A percentile compares a stretch with the other conserved stretches of the same genome.
These are phyloP conservation scores for Aspergillus texensis DNA, from an alignment of 2,329 filamentous ascomycete genomes.

Conservation along the genomic window DNA sequence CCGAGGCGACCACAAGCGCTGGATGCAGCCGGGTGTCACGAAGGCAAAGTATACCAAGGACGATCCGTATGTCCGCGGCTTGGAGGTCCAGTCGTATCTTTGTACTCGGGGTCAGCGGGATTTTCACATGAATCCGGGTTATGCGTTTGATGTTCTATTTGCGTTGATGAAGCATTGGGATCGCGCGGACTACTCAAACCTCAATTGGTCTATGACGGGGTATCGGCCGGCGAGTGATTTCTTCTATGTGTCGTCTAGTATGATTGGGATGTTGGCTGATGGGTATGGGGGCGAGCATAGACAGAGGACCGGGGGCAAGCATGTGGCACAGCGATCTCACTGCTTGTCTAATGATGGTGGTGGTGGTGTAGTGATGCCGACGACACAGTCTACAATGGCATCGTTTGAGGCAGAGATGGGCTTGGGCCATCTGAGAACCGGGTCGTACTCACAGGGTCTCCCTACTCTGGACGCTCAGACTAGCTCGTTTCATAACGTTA, in stretches of 20 bases:
- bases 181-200: background rate
- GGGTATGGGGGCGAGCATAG: background rate
- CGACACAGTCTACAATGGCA: background rate
- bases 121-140: background rate
- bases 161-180: background rate
- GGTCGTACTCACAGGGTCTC: background rate
- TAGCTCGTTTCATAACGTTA: background rate
- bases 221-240: background rate
- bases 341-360: background rate
- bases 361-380: background rate
- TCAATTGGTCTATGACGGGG: background rate
- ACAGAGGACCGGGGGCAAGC: background rate
- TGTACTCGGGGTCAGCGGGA: background rate
- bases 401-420: background rate
- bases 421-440: background rate
- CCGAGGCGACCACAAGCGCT: conserved; percentile 15
- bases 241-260: background rate
- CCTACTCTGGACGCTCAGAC: background rate
- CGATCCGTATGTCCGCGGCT: background rate
- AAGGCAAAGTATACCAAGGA: background rate
- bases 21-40: conserved; percentile 9
- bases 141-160: background rate
- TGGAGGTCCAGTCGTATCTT: background rate
- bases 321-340: background rate
- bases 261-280: background rate